Conservation (phyloP, 441 rosid species). For the Dalechampia spathulata region DNA sequence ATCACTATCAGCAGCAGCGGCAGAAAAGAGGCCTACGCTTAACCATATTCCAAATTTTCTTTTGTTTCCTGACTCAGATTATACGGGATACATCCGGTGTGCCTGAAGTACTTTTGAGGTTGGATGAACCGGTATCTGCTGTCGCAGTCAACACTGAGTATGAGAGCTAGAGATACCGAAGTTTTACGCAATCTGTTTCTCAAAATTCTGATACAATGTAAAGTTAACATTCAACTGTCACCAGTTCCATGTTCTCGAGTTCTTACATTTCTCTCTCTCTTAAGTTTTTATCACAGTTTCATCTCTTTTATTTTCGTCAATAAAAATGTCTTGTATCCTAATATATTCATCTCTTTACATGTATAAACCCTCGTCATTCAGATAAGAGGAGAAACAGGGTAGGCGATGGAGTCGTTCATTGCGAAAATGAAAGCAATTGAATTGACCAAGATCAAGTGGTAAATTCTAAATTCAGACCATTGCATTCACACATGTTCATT, state of each 20-base stretch:
- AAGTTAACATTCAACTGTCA: background rate
- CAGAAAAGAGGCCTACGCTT: background rate
- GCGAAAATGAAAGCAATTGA: too few species aligned
- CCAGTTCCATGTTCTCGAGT: background rate
- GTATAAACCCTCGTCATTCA: constrained; percentile 4
- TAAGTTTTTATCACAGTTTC: background rate
- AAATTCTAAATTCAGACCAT: constrained; percentile 6
- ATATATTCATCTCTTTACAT: background rate
- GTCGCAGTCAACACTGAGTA: constrained; percentile 43
- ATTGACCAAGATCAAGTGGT: background rate
- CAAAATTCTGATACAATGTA: constrained; percentile 4
- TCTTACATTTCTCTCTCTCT: too few species aligned
- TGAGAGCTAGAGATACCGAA: constrained; percentile 39
- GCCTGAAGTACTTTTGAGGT: constrained; percentile 82
- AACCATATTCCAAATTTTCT: constrained; percentile 1
- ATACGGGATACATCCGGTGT: constrained; percentile 62
- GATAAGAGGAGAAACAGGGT: too few species aligned
- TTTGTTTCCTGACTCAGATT: constrained; percentile 42
- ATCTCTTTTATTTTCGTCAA: constrained; percentile 6
- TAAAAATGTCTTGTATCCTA: constrained; percentile 2
- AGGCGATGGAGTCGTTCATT: too few species aligned
- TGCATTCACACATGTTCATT: background rate
- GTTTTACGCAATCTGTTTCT: background rate
- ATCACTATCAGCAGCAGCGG: too few species aligned
- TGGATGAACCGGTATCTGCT: constrained; percentile 45